Base-by-base conservation (phyloP, 257 asterid genomes). In the Jacaranda copaia region DNA sequence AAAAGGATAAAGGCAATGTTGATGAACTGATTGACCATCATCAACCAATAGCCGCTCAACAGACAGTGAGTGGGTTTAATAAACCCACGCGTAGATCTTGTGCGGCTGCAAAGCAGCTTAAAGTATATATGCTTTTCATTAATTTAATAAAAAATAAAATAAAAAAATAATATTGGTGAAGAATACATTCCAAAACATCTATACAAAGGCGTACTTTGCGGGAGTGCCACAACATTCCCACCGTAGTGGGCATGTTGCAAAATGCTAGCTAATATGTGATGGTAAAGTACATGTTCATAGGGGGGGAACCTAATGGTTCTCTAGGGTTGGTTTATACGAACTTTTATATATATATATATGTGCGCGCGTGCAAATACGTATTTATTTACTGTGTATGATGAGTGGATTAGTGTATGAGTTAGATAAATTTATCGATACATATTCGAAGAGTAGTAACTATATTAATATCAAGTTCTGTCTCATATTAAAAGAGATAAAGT, bases 101-200 rank as follows among this genome's bases (percentile, higher is more conserved):
- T 74, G 81, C 88, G 87, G 85, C 86, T 80, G 77, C 52, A 84
- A 84, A 84, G 86, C 83, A 80, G 83, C 85, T 68, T 80, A 85
- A 90, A 89, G 88, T 86, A 85, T 85, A 78, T 79, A 84, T 86
- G 90, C 88, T 89, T 91, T 91, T 58, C 69, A 77, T 84, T 83
- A 58, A 81, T 80, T 73, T 36, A 69, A 48, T 72, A 20, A 53
- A 66, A 19, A 49, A 40, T 8, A 43, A 73, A 38, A 12, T 39
- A 53, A 77, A 70, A 42, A 74, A 49, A 25, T 16, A 65, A 16
- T 73, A 79, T 43, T 73, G 20, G 7, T 19, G 49, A 77, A 66
- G 82, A 82, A 86, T 77, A 78, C 73, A 73, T 79, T 77, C 81
- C 56, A 77, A 78, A 77, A 60, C 78, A 83, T 80, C 43, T 67